Evolutionary conservation across 805 yeast species (phyloP), one percentile per base, ranked within the genome.

Genomic region (Metschnikowia chrysomelidarum): DNA sequence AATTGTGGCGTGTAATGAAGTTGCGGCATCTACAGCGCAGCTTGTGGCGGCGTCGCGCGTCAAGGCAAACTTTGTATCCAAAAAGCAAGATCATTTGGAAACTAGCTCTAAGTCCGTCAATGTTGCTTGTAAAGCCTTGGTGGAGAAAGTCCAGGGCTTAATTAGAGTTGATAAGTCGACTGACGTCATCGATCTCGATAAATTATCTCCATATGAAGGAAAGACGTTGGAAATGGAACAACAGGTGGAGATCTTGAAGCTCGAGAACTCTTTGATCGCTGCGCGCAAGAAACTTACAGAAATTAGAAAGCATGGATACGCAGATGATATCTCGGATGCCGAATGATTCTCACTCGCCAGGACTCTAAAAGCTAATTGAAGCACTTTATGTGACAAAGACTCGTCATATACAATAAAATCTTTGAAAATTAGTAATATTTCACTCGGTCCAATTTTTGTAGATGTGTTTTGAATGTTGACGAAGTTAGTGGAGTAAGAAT

Each of bases 11-110:
- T 87, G 94, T 1, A 86, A 85, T 50, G 95, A 87, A 56, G 96
- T 87, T 7, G 89, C 95, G 2, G 88, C 95, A 0, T 82, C 95
- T 0, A 87, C 96, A 1, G 94, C 91, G 2, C 96, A 87, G 64
- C 71, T 87, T 34, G 96, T 87, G 5, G 89, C 96, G 5, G 93
- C 96, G 0, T 82, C 95, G 0, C 73, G 95, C 48, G 95, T 86
- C 15, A 87, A 87, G 57, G 87, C 94, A 0, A 73, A 81, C 27
- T 75, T 78, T 48, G 76, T 77, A 62, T 85, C 95, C 2, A 78
- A 79, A 53, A 74, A 88, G 3, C 95, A 86, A 57, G 87, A 81
- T 39, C 64, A 69, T 36, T 69, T 87, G 40, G 96, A 87, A 62
- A 47, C 54, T 12, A 82, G 88, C 3, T 76, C 87, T 19, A 76